Percentiles rank a stretch among this genome's conserved stretches.
phyloP scores from a whole-genome alignment of 352 stramenopile species.

The Phytophthora hybrid region DNA sequence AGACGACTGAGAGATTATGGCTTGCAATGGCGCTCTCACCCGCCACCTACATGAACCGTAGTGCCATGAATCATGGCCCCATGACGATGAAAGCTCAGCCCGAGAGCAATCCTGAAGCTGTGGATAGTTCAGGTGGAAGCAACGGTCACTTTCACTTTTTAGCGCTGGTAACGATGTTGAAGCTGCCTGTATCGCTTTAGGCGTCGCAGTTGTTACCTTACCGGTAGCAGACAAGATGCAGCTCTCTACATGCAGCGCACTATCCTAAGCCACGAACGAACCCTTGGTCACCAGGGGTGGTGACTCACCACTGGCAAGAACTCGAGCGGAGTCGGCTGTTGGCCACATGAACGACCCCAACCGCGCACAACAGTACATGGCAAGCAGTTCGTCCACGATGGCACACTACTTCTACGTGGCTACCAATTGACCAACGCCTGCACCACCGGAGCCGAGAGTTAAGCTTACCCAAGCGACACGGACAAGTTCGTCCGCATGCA shows the following conservation, averaged over 20 bases:
- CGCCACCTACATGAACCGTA: neutral
- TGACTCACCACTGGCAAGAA: neutral
- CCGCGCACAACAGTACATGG: neutral
- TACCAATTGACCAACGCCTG: neutral
- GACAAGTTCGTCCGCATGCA: neutral
- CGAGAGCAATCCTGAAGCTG: neutral
- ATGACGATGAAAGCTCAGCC: neutral
- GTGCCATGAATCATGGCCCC: neutral
- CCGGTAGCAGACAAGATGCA: neutral
- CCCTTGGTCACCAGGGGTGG: neutral
- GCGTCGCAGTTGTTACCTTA: neutral
- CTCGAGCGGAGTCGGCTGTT: too few species aligned
- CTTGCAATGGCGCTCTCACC: neutral
- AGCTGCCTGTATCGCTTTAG: slow-evolving; percentile 11
- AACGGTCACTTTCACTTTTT: slow-evolving; percentile 24
- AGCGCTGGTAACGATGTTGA: slow-evolving; percentile 36
- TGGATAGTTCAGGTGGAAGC: slow-evolving; percentile 32
- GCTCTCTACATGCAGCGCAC: slow-evolving; percentile 7
- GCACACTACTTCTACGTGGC: neutral
- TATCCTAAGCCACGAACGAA: neutral
- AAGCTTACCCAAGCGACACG: neutral
- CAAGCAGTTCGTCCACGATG: neutral
- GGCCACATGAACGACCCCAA: neutral
- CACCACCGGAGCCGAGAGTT: neutral
- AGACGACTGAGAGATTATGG: slow-evolving; percentile 20